These are phyloP conservation scores for Pachyrhizus erosus DNA, from an alignment of 306 rosid species.

Conservation along the genomic window DNA sequence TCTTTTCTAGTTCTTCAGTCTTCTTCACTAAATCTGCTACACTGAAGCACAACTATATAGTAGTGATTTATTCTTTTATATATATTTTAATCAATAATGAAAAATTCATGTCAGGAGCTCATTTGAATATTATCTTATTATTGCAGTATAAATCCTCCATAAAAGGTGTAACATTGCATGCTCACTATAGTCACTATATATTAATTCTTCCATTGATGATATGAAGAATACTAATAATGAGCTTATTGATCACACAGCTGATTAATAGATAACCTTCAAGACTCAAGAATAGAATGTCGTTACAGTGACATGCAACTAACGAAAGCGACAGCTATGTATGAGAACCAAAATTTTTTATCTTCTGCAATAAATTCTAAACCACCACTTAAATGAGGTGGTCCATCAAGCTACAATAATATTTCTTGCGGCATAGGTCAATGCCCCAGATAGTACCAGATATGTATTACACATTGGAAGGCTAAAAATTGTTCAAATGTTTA, in stretches of 20 bases:
- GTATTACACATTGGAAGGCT: not conserved
- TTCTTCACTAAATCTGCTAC: not conserved
- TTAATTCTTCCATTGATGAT: slow-evolving; percentile 9
- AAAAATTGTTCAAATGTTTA: slow-evolving; percentile 1
- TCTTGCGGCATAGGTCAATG: slow-evolving; percentile 25
- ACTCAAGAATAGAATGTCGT: slow-evolving; percentile 56
- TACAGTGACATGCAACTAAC: slow-evolving; percentile 48
- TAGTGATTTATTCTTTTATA: not conserved
- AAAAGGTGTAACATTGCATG: not conserved
- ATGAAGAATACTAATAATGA: slow-evolving; percentile 9
- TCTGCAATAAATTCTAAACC: slow-evolving; percentile 49
- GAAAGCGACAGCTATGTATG: slow-evolving; percentile 25
- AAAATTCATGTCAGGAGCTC: not conserved
- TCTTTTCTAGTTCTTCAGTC: not conserved
- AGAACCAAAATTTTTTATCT: slow-evolving; percentile 43
- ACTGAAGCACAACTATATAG: not conserved
- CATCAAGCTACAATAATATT: slow-evolving; percentile 40
- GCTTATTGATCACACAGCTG: slow-evolving; percentile 36
- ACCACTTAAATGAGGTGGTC: slow-evolving; percentile 57
- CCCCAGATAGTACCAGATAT: not conserved
- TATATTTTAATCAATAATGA: not conserved
- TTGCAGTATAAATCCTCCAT: not conserved
- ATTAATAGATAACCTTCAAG: slow-evolving; percentile 35
- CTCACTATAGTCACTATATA: not conserved
- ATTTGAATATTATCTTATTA: not conserved